These are phyloP conservation scores for Penicillium subrubescens DNA, from an alignment of 495 filamentous ascomycete genomes.

Conservation along the genomic window DNA sequence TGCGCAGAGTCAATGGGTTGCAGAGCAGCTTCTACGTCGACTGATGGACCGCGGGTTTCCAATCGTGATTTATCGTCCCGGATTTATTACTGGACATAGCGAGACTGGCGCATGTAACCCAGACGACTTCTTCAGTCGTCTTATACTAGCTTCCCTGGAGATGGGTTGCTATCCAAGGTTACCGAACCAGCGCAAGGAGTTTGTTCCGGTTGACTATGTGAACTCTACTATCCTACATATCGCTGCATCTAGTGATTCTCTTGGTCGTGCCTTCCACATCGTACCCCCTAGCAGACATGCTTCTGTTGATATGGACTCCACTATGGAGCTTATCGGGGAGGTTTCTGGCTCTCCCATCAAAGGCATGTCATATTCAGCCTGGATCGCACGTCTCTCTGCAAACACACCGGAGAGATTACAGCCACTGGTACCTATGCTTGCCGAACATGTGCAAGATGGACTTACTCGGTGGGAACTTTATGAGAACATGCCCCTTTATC, in stretches of 20 bases:
- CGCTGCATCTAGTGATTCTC: slow-evolving; percentile 6
- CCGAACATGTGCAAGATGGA: slow-evolving; percentile 18
- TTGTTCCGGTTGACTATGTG: slow-evolving; percentile 24
- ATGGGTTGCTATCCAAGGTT: slow-evolving; percentile 20
- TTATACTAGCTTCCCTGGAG: slow-evolving; percentile 14
- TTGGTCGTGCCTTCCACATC: slow-evolving; percentile 18
- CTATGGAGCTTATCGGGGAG: slow-evolving; percentile 8
- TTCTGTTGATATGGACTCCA: slow-evolving; percentile 17
- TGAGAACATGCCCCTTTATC: slow-evolving; percentile 24
- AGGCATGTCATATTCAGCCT: slow-evolving; percentile 12
- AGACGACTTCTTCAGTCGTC: slow-evolving; percentile 25
- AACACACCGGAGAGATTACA: slow-evolving; percentile 9
- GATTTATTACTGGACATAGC: slow-evolving; percentile 25
- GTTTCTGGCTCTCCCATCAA: neutral
- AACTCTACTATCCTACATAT: slow-evolving; percentile 17
- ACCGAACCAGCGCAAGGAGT: slow-evolving; percentile 23
- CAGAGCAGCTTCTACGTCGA: slow-evolving; percentile 21
- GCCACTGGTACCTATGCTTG: slow-evolving; percentile 21
- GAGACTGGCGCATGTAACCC: slow-evolving; percentile 20
- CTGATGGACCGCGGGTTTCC: slow-evolving; percentile 20
- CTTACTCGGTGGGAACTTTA: slow-evolving; percentile 27
- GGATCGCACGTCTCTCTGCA: slow-evolving; percentile 9
- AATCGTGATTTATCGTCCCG: slow-evolving; percentile 24
- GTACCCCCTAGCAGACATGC: slow-evolving; percentile 9
- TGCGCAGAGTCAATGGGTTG: slow-evolving; percentile 30